Percentiles rank a stretch among this genome's conserved stretches.
Conservation (phyloP, 2,329 filamentous ascomycete genomes). For the Trichoderma arundinaceum region DNA sequence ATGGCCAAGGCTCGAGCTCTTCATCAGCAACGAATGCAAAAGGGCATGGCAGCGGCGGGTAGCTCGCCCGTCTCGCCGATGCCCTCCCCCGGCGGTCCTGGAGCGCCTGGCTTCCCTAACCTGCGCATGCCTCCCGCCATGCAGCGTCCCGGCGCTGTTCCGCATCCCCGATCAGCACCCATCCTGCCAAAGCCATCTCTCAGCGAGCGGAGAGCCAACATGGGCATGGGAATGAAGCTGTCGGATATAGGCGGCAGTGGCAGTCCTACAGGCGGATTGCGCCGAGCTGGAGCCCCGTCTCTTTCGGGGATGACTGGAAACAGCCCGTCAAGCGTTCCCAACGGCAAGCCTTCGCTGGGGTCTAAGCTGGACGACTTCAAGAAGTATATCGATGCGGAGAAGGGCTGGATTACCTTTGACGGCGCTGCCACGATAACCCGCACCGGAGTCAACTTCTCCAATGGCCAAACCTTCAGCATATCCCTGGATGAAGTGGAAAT, state of each 20-base stretch:
- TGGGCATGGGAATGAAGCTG: conserved; percentile 59
- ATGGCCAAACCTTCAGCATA: conserved; percentile 88
- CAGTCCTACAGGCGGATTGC: conserved; percentile 38
- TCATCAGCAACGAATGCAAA: conserved; percentile 54
- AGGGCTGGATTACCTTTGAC: conserved; percentile 89
- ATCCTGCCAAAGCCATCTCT: conserved; percentile 62
- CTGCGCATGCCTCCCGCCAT: conserved; percentile 51
- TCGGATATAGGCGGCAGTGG: conserved; percentile 54
- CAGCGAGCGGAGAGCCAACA: conserved; percentile 66
- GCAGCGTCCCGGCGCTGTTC: conserved; percentile 54
- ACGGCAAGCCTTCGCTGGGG: conserved; percentile 44
- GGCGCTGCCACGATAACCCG: conserved; percentile 90
- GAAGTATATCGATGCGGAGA: conserved; percentile 89
- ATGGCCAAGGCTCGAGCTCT: conserved; percentile 57
- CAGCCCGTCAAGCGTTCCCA: conserved; percentile 28
- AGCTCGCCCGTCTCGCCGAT: conserved; percentile 42
- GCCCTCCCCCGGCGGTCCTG: conserved; percentile 43
- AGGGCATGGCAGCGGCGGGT: conserved; percentile 46
- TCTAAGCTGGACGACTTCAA: conserved; percentile 66
- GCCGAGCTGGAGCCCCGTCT: conserved; percentile 49
- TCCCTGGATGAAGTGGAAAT: conserved; percentile 95
- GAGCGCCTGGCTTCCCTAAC: conserved; percentile 53
- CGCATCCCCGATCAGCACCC: conserved; percentile 61
- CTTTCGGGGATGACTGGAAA: conserved; percentile 49
- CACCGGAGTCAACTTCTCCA: conserved; percentile 89